phyloP scores from a whole-genome alignment of 73 alveolate species.

The Halteria grandinella region DNA sequence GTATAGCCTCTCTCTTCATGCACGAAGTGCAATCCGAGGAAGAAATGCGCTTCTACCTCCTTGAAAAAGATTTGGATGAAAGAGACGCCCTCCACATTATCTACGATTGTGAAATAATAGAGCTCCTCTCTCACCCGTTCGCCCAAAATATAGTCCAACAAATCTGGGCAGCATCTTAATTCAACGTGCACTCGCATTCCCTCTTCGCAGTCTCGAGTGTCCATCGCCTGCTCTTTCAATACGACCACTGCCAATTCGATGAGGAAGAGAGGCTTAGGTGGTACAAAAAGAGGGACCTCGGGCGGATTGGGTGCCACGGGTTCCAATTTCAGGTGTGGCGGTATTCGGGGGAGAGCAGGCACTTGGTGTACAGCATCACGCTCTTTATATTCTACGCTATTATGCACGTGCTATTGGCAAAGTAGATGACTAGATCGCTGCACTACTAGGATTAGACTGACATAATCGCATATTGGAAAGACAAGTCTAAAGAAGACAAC shows the following conservation, averaged over 20 bases:
- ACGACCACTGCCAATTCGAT: constrained; percentile 51
- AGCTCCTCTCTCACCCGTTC: constrained; percentile 34
- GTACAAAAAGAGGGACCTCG: constrained; percentile 27
- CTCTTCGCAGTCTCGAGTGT: constrained; percentile 50
- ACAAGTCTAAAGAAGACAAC: constrained; percentile 1
- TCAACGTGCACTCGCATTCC: constrained; percentile 44
- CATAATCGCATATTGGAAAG: constrained; percentile 15
- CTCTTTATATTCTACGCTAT: constrained; percentile 12
- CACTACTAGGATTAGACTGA: not conserved
- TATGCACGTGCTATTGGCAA: constrained; percentile 35
- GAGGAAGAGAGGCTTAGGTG: constrained; percentile 57
- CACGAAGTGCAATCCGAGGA: constrained; percentile 45
- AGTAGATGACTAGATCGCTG: not conserved
- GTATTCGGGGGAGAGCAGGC: constrained; percentile 64
- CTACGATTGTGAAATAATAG: constrained; percentile 53
- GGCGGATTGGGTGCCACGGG: constrained; percentile 49
- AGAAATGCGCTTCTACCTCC: constrained; percentile 48
- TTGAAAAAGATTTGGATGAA: constrained; percentile 66
- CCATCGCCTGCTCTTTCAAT: constrained; percentile 63
- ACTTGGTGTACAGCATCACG: constrained; percentile 25
- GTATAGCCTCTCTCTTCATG: constrained; percentile 3
- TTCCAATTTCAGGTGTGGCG: constrained; percentile 68
- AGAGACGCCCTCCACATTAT: constrained; percentile 63
- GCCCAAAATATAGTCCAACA: constrained; percentile 57
- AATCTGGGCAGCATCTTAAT: constrained; percentile 56